Evolutionary conservation across 306 rosid genomes (phyloP).

Genomic region (Prunus fruticosa): DNA sequence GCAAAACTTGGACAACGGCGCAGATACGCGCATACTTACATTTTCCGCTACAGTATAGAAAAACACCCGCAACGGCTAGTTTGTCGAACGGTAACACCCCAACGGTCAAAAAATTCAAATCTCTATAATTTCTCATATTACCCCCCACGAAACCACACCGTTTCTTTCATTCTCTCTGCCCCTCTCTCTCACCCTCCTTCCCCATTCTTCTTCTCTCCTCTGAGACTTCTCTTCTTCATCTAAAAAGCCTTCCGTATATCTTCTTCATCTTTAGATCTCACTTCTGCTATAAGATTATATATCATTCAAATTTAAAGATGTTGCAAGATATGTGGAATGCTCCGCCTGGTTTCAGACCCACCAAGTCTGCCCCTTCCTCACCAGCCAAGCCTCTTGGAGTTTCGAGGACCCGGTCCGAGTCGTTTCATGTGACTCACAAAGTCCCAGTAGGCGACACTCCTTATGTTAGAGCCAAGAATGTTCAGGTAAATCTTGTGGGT

Average conservation of each 20-base stretch:
- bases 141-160: conserved; percentile 9
- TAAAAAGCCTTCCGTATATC: conserved; percentile 5
- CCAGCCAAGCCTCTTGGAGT: conserved; percentile 88
- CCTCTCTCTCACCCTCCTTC: conserved; percentile 10
- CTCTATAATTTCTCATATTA: conserved; percentile 8
- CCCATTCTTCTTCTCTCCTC: background rate
- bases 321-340: conserved; percentile 93
- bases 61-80: conserved; percentile 40
- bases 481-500: conserved; percentile 53
- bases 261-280: conserved; percentile 9
- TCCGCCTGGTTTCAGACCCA: conserved; percentile 90
- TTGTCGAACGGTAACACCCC: conserved; percentile 31
- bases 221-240: background rate
- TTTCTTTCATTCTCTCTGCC: background rate
- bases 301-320: conserved; percentile 27
- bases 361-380: conserved; percentile 94
- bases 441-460: conserved; percentile 89
- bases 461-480: conserved; percentile 93
- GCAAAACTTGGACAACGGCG: conserved; percentile 8
- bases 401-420: conserved; percentile 69
- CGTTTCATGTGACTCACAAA: conserved; percentile 79
- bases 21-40: background rate
- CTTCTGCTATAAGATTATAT: background rate
- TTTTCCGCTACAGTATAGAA: background rate
- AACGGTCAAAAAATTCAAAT: conserved; percentile 34